Evolutionary conservation across 495 filamentous ascomycete genomes (phyloP).

Genomic region (Aspergillus nidulans): DNA sequence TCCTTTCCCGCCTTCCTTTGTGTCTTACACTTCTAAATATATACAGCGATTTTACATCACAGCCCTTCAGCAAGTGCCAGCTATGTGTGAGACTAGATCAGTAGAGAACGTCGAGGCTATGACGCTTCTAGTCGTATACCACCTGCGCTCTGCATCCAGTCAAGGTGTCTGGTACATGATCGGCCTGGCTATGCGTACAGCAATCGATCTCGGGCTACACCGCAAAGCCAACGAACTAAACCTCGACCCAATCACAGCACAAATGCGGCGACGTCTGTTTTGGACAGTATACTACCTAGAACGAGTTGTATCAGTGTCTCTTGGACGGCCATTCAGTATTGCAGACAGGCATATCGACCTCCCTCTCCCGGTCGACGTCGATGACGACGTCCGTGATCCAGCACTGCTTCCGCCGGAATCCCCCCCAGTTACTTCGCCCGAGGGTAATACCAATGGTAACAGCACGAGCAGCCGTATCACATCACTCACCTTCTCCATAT

Average conservation of each 20-base stretch:
- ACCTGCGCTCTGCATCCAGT: slow-evolving; percentile 47
- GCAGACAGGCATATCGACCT: slow-evolving; percentile 51
- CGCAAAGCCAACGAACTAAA: slow-evolving; percentile 45
- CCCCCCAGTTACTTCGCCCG: slow-evolving; percentile 1
- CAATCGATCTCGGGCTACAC: slow-evolving; percentile 50
- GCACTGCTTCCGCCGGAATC: slow-evolving; percentile 29
- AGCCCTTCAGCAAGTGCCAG: slow-evolving; percentile 47
- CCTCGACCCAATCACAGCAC: slow-evolving; percentile 42
- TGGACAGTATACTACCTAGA: slow-evolving; percentile 54
- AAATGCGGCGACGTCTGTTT: slow-evolving; percentile 48
- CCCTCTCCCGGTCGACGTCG: slow-evolving; percentile 42
- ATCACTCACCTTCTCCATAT: slow-evolving; percentile 46
- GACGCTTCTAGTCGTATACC: slow-evolving; percentile 50
- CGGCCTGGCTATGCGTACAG: slow-evolving; percentile 51
- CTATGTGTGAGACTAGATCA: slow-evolving; percentile 46
- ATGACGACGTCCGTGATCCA: slow-evolving; percentile 45
- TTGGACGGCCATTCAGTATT: slow-evolving; percentile 49
- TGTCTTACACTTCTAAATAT: neutral
- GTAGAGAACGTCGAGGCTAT: slow-evolving; percentile 54
- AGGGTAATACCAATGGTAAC: neutral
- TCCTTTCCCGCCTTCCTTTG: slow-evolving; percentile 5
- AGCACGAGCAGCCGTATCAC: slow-evolving; percentile 30
- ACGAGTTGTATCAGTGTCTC: slow-evolving; percentile 46
- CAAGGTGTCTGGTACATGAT: slow-evolving; percentile 57
- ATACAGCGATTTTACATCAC: slow-evolving; percentile 42